phyloP scores from a whole-genome alignment of 2,329 filamentous ascomycete species.

The Fusarium sambucinum region DNA sequence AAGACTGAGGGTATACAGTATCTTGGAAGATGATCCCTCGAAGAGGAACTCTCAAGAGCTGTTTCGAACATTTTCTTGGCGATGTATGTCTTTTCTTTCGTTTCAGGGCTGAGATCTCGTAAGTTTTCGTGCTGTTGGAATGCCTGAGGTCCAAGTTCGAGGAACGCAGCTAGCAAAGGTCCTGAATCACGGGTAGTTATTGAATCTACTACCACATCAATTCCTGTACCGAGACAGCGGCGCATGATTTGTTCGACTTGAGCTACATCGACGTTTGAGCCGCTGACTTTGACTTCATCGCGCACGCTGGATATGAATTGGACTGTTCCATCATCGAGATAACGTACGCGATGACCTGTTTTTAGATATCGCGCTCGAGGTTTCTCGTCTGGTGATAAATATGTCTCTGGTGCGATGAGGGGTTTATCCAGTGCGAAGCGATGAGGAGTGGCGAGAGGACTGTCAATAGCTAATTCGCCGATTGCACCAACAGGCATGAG shows the following conservation, averaged over 20 bases:
- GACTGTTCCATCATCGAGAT: constrained; percentile 61
- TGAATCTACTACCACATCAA: constrained; percentile 64
- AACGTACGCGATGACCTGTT: constrained; percentile 64
- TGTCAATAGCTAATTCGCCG: constrained; percentile 71
- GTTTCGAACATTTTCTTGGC: constrained; percentile 60
- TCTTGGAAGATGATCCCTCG: constrained; percentile 48
- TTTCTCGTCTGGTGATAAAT: neutral
- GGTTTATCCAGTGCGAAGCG: constrained; percentile 51
- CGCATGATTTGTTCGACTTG: constrained; percentile 63
- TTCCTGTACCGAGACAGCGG: constrained; percentile 58
- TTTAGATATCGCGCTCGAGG: constrained; percentile 58
- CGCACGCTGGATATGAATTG: constrained; percentile 61
- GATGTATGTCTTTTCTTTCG: constrained; percentile 59
- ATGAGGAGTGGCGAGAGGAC: constrained; percentile 54
- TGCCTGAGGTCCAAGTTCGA: constrained; percentile 60
- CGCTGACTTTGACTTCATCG: constrained; percentile 57
- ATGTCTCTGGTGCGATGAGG: constrained; percentile 42
- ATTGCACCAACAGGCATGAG: constrained; percentile 66
- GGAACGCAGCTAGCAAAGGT: constrained; percentile 61
- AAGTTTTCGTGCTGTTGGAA: constrained; percentile 56
- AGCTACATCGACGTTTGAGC: constrained; percentile 56
- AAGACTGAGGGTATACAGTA: constrained; percentile 62
- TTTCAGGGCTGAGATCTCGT: constrained; percentile 53
- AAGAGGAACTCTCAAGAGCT: constrained; percentile 52
- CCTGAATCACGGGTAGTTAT: constrained; percentile 60